A percentile compares a stretch with the other conserved stretches of the same genome.
Evolutionary conservation across 2,329 filamentous ascomycete genomes (phyloP).

Genomic region (Chaetomium sp.): DNA sequence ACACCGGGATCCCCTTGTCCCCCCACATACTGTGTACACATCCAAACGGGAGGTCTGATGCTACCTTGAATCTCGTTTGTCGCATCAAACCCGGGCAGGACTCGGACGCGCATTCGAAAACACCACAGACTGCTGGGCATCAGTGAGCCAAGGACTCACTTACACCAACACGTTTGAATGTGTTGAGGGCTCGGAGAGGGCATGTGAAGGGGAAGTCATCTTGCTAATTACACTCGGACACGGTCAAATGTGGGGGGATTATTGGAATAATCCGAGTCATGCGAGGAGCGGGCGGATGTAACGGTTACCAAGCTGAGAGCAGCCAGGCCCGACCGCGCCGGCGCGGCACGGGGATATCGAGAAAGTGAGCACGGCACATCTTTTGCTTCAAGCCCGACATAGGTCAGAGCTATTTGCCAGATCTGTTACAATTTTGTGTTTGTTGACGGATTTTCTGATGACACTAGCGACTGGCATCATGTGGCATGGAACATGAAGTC

Average conservation of each 20-base stretch:
- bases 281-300: neutral
- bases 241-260: neutral
- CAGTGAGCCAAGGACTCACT: neutral
- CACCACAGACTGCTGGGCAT: neutral
- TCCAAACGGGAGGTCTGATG: neutral
- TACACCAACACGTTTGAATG: neutral
- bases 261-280: neutral
- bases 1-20: neutral
- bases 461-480: too few species aligned
- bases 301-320: neutral
- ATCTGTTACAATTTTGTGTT: too few species aligned
- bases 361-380: neutral
- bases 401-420: too few species aligned
- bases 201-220: neutral
- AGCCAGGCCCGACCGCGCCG: neutral
- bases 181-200: neutral
- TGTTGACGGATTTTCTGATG: too few species aligned
- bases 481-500: too few species aligned
- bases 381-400: neutral
- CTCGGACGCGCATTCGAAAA: neutral
- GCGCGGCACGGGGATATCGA: neutral
- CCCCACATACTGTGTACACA: too few species aligned
- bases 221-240: neutral
- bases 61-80: neutral
- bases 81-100: neutral